These are phyloP conservation scores for Solanum sejunctum DNA, from an alignment of 257 asterid genomes.

Conservation along the genomic window DNA sequence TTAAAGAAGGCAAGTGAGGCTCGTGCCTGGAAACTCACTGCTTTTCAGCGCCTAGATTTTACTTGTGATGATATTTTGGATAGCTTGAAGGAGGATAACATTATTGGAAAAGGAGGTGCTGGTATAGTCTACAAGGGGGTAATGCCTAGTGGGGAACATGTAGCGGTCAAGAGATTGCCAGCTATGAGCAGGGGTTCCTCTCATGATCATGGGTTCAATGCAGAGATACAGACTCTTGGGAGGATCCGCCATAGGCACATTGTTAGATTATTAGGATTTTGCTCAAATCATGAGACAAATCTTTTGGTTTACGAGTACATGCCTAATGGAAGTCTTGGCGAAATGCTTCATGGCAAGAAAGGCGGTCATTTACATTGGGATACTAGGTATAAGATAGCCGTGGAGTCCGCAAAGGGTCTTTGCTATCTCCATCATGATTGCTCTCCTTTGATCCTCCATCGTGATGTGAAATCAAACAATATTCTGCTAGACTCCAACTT, in stretches of 20 bases:
- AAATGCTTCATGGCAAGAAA: conserved; percentile 86
- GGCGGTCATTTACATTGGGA: conserved; percentile 97
- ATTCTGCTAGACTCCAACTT: conserved; percentile 67
- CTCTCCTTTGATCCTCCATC: conserved; percentile 84
- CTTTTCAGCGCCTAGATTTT: conserved; percentile 83
- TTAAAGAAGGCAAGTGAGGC: conserved; percentile 70
- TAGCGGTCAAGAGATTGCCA: conserved; percentile 79
- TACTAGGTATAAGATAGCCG: conserved; percentile 73
- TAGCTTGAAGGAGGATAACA: conserved; percentile 76
- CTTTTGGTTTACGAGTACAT: conserved; percentile 83
- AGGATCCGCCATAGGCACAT: conserved; percentile 92
- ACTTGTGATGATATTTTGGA: conserved; percentile 80
- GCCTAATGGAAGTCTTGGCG: conserved; percentile 98
- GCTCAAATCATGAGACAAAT: conserved; percentile 87
- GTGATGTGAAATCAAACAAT: conserved; percentile 90
- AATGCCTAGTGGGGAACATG: conserved; percentile 69
- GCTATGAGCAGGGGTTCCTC: conserved; percentile 85
- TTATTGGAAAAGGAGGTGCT: conserved; percentile 96
- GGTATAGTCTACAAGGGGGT: conserved; percentile 83
- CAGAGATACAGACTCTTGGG: conserved; percentile 92
- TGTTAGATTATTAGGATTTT: conserved; percentile 75
- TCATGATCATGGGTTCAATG: conserved; percentile 93
- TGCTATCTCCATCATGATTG: conserved; percentile 97
- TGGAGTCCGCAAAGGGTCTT: conserved; percentile 92
- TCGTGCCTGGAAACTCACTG: conserved; percentile 90